Evolutionary conservation across 192 early-diverging fungal genomes (phyloP).

Genomic region (Coemansia sp.): DNA sequence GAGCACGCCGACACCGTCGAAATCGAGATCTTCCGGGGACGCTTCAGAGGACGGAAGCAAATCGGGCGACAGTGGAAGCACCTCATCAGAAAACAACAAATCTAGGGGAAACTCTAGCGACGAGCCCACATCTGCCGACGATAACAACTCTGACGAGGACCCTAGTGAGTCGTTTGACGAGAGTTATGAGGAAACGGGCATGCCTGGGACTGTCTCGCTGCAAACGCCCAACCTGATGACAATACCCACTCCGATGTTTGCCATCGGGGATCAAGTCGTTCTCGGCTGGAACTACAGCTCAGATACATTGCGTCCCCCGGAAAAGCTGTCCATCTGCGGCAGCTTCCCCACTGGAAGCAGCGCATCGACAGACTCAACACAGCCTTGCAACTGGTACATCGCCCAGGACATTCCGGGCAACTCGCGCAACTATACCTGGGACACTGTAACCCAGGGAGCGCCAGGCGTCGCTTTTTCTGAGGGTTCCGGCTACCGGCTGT

Average conservation of each 20-base stretch:
- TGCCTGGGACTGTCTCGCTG: slow-evolving; percentile 24
- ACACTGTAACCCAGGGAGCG: slow-evolving; percentile 35
- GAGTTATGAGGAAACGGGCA: slow-evolving; percentile 40
- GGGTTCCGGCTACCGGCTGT: slow-evolving; percentile 33
- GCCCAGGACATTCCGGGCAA: slow-evolving; percentile 43
- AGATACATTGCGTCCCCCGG: slow-evolving; percentile 25
- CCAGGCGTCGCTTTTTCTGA: slow-evolving; percentile 35
- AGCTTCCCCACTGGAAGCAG: slow-evolving; percentile 35
- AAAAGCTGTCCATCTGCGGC: slow-evolving; percentile 45
- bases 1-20: background rate
- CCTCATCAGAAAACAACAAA: background rate
- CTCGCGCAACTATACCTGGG: slow-evolving; percentile 38
- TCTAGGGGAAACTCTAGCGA: background rate
- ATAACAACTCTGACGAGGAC: slow-evolving; percentile 2
- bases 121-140: slow-evolving; percentile 10
- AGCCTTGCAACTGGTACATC: slow-evolving; percentile 47
- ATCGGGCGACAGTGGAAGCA: background rate
- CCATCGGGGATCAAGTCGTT: slow-evolving; percentile 33
- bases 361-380: slow-evolving; percentile 7
- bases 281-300: slow-evolving; percentile 46
- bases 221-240: slow-evolving; percentile 33
- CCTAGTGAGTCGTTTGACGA: slow-evolving; percentile 28
- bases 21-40: background rate
- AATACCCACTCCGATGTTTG: slow-evolving; percentile 48
- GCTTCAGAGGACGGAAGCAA: background rate